These are phyloP conservation scores for Sugiyamaella pinicola DNA, from an alignment of 1,139 yeast genomes.

Conservation along the genomic window DNA sequence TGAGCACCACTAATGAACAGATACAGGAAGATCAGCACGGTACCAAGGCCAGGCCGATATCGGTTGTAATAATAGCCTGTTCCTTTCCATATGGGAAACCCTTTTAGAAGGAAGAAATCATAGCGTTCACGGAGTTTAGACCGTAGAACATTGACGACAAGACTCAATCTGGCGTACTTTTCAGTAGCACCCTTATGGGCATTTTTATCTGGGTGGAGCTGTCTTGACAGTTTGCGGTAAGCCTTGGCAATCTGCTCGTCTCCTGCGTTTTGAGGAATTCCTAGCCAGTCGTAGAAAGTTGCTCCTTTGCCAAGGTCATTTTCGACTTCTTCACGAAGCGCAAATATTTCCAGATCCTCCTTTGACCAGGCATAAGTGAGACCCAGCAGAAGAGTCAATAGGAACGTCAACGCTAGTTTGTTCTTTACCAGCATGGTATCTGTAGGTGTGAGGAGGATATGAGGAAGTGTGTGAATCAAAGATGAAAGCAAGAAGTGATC, in stretches of 20 bases:
- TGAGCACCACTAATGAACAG: slow-evolving; percentile 60
- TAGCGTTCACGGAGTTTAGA: slow-evolving; percentile 66
- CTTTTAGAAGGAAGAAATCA: slow-evolving; percentile 79
- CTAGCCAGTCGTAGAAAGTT: slow-evolving; percentile 62
- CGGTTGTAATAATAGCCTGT: slow-evolving; percentile 44
- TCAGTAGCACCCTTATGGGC: slow-evolving; percentile 48
- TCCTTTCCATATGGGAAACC: slow-evolving; percentile 79
- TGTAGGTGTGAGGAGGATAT: too few relatives aligned
- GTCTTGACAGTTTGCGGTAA: slow-evolving; percentile 67
- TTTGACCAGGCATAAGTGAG: slow-evolving; percentile 47
- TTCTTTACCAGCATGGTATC: slow-evolving; percentile 3
- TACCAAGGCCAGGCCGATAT: slow-evolving; percentile 54
- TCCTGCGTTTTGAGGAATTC: slow-evolving; percentile 45
- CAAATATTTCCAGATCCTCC: slow-evolving; percentile 80
- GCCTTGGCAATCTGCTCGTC: slow-evolving; percentile 71
- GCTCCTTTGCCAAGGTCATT: slow-evolving; percentile 63
- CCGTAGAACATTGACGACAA: slow-evolving; percentile 72
- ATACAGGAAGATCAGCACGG: slow-evolving; percentile 55
- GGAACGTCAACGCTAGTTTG: background rate
- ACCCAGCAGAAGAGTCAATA: background rate
- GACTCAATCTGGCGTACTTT: slow-evolving; percentile 72
- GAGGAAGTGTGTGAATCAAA: too few relatives aligned
- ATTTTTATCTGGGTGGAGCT: slow-evolving; percentile 61
- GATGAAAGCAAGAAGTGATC: too few relatives aligned
- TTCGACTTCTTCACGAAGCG: slow-evolving; percentile 65